Conservation (phyloP, 208 protist species). For the Strigomonas culicis region DNA sequence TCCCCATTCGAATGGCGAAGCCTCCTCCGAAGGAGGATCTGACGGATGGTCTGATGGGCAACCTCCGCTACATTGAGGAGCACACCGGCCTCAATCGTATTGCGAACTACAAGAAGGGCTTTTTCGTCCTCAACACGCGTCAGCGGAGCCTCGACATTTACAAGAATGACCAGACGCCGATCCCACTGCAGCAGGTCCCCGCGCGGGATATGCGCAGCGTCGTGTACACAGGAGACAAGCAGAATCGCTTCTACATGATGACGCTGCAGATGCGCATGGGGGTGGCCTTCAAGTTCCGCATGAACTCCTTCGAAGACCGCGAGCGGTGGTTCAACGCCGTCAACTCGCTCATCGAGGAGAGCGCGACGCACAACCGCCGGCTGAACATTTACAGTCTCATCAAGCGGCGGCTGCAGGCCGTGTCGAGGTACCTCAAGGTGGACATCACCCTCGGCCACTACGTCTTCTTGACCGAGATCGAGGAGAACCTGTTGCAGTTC, state of each 20-base stretch:
- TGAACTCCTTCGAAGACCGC: constrained; percentile 63
- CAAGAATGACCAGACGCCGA: constrained; percentile 79
- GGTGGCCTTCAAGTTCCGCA: constrained; percentile 55
- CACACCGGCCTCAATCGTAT: constrained; percentile 34
- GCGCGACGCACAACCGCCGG: constrained; percentile 53
- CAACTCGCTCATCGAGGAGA: constrained; percentile 55
- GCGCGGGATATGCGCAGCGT: constrained; percentile 64
- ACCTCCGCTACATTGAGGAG: constrained; percentile 54
- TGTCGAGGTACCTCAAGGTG: constrained; percentile 49
- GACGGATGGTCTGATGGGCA: constrained; percentile 41
- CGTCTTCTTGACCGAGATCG: constrained; percentile 43
- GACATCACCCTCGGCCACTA: constrained; percentile 55
- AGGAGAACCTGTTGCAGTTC: constrained; percentile 72
- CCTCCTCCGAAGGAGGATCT: neutral
- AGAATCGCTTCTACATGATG: constrained; percentile 81
- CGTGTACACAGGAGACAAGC: constrained; percentile 64
- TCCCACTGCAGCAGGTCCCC: constrained; percentile 38
- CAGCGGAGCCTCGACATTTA: constrained; percentile 64
- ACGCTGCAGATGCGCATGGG: constrained; percentile 42
- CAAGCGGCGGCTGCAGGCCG: constrained; percentile 35
- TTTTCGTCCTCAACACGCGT: constrained; percentile 69
- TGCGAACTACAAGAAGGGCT: constrained; percentile 72
- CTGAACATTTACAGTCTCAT: constrained; percentile 47
- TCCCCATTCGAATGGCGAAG: neutral
- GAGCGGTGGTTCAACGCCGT: constrained; percentile 72